Conservation (phyloP, 306 rosid species). For the Mimosa bimucronata region DNA sequence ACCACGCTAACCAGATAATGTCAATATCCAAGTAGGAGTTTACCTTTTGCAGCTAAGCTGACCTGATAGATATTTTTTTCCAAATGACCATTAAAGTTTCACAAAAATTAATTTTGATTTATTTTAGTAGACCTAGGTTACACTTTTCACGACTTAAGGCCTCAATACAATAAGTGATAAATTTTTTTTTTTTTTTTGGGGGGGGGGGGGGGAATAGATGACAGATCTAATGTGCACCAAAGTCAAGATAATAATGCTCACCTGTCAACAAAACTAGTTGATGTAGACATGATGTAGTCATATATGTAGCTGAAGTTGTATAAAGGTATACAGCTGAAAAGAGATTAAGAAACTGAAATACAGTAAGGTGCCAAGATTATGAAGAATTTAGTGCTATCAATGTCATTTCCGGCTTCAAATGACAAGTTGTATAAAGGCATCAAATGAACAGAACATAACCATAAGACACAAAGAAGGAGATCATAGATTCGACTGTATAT, state of each 20-base stretch:
- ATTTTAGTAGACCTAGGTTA: neutral
- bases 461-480: slow-evolving; percentile 3
- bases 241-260: slow-evolving; percentile 36
- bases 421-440: too few species aligned
- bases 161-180: neutral
- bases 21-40: neutral
- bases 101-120: neutral
- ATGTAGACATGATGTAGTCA: slow-evolving; percentile 83
- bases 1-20: neutral
- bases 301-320: slow-evolving; percentile 94
- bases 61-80: neutral
- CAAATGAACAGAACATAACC: slow-evolving; percentile 24
- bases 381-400: neutral
- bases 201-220: neutral
- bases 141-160: neutral
- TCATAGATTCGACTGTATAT: neutral
- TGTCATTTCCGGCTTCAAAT: slow-evolving; percentile 16
- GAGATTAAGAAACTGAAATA: slow-evolving; percentile 69
- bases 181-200: too few species aligned
- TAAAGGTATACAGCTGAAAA: slow-evolving; percentile 95
- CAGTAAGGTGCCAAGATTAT: slow-evolving; percentile 48
- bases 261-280: slow-evolving; percentile 98
- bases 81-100: neutral
- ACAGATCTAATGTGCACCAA: slow-evolving; percentile 21
- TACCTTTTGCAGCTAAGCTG: neutral